These are phyloP conservation scores for Mrakia blollopis DNA, from an alignment of 768 basidiomycete genomes.

Conservation along the genomic window DNA sequence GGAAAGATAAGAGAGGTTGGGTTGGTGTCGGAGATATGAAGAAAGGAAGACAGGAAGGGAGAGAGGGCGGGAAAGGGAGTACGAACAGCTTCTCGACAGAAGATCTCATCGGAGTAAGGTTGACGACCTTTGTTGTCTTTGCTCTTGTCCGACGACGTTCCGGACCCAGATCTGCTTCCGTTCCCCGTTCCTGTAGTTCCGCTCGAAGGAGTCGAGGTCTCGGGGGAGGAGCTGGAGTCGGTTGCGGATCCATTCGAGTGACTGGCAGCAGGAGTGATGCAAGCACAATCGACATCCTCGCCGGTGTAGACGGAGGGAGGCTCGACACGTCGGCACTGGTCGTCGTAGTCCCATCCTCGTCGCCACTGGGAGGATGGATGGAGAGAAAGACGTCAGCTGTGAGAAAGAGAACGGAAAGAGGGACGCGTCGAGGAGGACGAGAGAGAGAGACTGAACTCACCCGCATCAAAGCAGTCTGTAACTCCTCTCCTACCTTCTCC, in stretches of 20 bases:
- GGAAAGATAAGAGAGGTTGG: too few relatives aligned
- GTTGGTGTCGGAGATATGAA: too few relatives aligned
- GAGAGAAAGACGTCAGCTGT: background rate
- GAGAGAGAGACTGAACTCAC: conserved; percentile 12
- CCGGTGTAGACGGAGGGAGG: conserved; percentile 10
- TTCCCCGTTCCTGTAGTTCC: background rate
- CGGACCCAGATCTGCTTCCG: background rate
- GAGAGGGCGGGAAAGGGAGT: background rate
- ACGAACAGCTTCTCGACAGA: conserved; percentile 43
- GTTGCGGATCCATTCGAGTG: background rate
- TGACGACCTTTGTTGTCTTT: background rate
- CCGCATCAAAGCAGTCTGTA: conserved; percentile 36
- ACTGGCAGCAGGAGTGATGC: background rate
- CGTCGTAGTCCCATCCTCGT: conserved; percentile 47
- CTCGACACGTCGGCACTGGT: conserved; percentile 37
- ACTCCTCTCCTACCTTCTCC: conserved; percentile 37
- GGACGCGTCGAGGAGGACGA: background rate
- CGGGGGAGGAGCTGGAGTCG: conserved; percentile 6
- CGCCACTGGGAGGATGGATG: conserved; percentile 41
- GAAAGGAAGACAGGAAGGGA: background rate
- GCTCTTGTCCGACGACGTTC: background rate
- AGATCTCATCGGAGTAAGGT: conserved; percentile 31
- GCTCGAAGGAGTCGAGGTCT: conserved; percentile 17
- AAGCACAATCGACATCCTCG: conserved; percentile 15
- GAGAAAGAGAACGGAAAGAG: background rate